These are phyloP conservation scores for Sambucus nigra DNA, from an alignment of 129 eudicot species.

Conservation along the genomic window DNA sequence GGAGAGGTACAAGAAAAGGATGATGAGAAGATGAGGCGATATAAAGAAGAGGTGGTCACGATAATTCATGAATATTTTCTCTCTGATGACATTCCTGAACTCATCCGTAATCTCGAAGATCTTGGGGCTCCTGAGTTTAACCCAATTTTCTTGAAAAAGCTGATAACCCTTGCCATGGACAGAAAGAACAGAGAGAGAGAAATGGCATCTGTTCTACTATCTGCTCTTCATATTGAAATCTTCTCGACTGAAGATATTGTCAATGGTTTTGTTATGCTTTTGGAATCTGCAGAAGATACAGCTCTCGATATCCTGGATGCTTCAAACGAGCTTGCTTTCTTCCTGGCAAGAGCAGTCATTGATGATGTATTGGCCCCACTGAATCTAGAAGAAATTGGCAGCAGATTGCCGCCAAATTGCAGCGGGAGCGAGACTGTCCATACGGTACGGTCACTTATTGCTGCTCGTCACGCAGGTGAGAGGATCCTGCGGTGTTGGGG, in stretches of 20 bases:
- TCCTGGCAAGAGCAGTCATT: constrained; percentile 73
- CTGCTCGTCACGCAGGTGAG: constrained; percentile 82
- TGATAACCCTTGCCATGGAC: constrained; percentile 77
- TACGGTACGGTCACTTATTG: constrained; percentile 51
- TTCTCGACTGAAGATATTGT: constrained; percentile 79
- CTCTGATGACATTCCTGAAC: constrained; percentile 83
- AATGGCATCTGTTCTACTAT: constrained; percentile 79
- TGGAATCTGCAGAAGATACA: constrained; percentile 84
- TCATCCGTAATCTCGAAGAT: constrained; percentile 62
- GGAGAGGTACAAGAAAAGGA: constrained; percentile 25
- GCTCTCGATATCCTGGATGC: constrained; percentile 85
- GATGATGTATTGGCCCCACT: constrained; percentile 79
- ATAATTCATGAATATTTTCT: constrained; percentile 74
- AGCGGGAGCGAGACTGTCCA: constrained; percentile 65
- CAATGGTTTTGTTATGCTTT: constrained; percentile 54
- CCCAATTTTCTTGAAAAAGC: constrained; percentile 62
- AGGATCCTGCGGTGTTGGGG: constrained; percentile 87
- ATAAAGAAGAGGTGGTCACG: constrained; percentile 59
- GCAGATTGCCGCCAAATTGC: constrained; percentile 40
- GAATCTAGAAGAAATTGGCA: constrained; percentile 60
- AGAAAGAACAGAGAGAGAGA: constrained; percentile 76
- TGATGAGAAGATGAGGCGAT: constrained; percentile 45
- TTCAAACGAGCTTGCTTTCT: constrained; percentile 66
- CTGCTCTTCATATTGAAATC: constrained; percentile 72
- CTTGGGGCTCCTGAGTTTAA: constrained; percentile 54